Evolutionary conservation across 225 moss, liverwort and hornwort species (phyloP), one percentile per base, ranked within the genome.

Genomic region (Sphagnum contortum): DNA sequence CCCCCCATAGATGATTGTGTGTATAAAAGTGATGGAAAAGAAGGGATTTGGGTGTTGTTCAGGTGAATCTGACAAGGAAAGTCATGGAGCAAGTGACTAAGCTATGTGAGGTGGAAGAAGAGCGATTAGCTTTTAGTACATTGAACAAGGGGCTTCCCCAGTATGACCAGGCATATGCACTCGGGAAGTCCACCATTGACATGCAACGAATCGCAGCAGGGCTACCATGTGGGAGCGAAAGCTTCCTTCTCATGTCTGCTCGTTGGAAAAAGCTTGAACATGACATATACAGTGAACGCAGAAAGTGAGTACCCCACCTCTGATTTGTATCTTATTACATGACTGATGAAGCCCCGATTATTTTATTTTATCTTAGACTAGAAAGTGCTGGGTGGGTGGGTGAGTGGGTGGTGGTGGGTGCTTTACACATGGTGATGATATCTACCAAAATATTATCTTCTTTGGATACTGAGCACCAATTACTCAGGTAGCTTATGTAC

Each of bases 181-280:
- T 98, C 71, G 98, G 98, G 29, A 98, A 98, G 80, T 89, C 91
- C 57, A 98, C 93, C 68, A 98, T 98, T 82, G 98, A 98, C 80
- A 79, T 93, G 11, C 93, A 98, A 81, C 89, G 98, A 57, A 98
- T 98, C 68, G 89, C 90, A 59, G 93, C 91, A 70, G 98, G 98
- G 59, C 77, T 93, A 72, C 98, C 98, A 9, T 98, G 98, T 78
- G 98, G 98, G 48, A 98, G 91, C 78, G 98, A 98, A 79, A 93
- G 98, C 48, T 98, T 93, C 72, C 91, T 93, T 66, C 98, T 98
- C 54, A 98, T 98, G 98, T 93, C 91, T 76, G 98, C 98, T 69
- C 87, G 98, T 55, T 98, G 98, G 98, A 93, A 93, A 81, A 98
- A 98, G 79, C 80, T 98, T 47, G 98, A 98, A 73, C 80, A 93